Base-by-base conservation (phyloP, 106 monocot species). In the Iris macrosiphon region DNA sequence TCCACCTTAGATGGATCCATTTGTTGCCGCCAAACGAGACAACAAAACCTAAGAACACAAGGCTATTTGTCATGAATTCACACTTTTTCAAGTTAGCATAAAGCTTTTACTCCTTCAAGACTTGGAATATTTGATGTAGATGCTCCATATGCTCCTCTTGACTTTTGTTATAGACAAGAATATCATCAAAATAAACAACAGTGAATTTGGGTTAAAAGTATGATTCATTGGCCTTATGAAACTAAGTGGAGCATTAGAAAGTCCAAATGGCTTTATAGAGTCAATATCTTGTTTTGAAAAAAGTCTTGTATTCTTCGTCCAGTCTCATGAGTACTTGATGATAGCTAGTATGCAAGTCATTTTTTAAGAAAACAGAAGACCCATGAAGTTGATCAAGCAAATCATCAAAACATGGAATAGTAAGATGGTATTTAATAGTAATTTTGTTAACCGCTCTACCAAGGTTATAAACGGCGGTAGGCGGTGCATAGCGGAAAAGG, bases 361-460 rank as follows among this genome's bases (percentile, higher is more conserved):
- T 28, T 11, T 52, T 52, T 3, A 29, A 52, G 28, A 51, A 51
- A n/a, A n/a, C n/a, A n/a, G n/a, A n/a, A n/a, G n/a, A 51, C 15
- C 11, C n/a, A n/a, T n/a, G 20, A 0, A 55, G 3, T 4, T 11
- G n/a, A 11, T 40, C 19, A 12, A 57, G 20, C 22, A 57, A 8
- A 15, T 24, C 37, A 13, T 57, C 57, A 10, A 57, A 22, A 11
- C 18, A n/a, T 20, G 37, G 20, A 39, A 23, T 57, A 39, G 26
- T 35, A 40, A 57, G 40, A 38, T 24, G 23, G 26, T 57, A 57
- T 4, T 57, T 40, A 7, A 57, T 27, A 1, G 57, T 40, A 14
- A 57, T 39, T 26, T 41, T 39, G 11, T 57, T 57, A 13, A 57
- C 27, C 0, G 40, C 57, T 6, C 25, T 2, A 6, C 40, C 27